A percentile compares a stretch with the other conserved stretches of the same genome.
phyloP scores from a whole-genome alignment of 1,139 yeast genomes.

The Hanseniaspora sp. region DNA sequence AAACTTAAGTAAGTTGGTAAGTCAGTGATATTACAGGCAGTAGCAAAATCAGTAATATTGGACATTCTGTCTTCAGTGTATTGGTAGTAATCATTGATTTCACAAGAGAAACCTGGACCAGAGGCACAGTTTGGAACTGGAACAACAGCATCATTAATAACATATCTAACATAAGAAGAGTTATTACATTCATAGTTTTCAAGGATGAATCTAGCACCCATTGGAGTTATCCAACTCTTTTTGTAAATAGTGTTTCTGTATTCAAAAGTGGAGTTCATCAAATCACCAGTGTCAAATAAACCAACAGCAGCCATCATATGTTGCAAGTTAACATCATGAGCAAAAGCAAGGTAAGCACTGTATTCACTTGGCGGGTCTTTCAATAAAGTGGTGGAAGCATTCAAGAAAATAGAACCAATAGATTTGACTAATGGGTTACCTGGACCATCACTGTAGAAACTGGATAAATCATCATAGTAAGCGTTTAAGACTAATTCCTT shows the following conservation, averaged over 20 bases:
- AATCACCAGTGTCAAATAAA: constrained; percentile 29
- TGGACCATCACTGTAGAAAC: constrained; percentile 44
- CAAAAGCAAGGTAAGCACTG: constrained; percentile 37
- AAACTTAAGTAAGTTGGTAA: constrained; percentile 21
- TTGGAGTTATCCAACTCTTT: constrained; percentile 34
- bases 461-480: constrained; percentile 38
- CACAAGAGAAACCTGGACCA: constrained; percentile 58
- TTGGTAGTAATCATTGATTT: constrained; percentile 33
- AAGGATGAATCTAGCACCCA: constrained; percentile 45
- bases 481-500: constrained; percentile 44
- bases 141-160: constrained; percentile 51
- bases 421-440: constrained; percentile 39
- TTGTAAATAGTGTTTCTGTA: constrained; percentile 30
- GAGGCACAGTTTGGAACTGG: constrained; percentile 42
- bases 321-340: constrained; percentile 51
- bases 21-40: constrained; percentile 31
- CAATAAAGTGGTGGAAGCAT: constrained; percentile 33
- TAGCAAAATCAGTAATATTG: constrained; percentile 28
- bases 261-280: constrained; percentile 31
- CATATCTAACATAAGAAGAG: constrained; percentile 39
- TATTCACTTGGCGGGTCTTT: constrained; percentile 24
- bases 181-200: constrained; percentile 39
- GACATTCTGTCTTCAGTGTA: constrained; percentile 32
- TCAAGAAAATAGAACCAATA: constrained; percentile 41
- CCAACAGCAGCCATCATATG: constrained; percentile 44